These are phyloP conservation scores for Colletotrichum cuscutae DNA, from an alignment of 2,329 filamentous ascomycete species.

Conservation along the genomic window DNA sequence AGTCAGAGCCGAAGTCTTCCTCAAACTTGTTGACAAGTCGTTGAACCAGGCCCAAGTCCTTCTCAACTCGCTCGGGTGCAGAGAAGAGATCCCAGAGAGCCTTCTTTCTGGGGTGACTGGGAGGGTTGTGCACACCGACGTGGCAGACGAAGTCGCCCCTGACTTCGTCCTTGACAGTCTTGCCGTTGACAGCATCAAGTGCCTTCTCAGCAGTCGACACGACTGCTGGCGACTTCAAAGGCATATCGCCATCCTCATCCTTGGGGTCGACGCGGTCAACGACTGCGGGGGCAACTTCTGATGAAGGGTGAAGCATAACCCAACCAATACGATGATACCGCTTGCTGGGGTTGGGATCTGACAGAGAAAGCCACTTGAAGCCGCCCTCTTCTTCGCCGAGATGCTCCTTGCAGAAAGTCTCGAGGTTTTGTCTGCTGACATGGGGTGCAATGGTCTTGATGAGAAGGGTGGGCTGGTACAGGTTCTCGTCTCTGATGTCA, in stretches of 20 bases:
- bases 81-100: constrained; percentile 97
- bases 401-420: constrained; percentile 94
- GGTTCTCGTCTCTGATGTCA: constrained; percentile 88
- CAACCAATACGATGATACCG: constrained; percentile 98
- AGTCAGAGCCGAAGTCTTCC: constrained; percentile 79
- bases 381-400: constrained; percentile 90
- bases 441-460: constrained; percentile 99
- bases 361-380: constrained; percentile 95
- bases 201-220: constrained; percentile 82
- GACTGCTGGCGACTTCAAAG: constrained; percentile 62
- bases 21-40: constrained; percentile 88
- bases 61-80: constrained; percentile 90
- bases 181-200: constrained; percentile 93
- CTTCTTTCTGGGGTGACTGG: constrained; percentile 88
- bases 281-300: constrained; percentile 65
- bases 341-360: constrained; percentile 96
- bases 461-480: constrained; percentile 89
- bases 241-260: constrained; percentile 72
- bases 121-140: constrained; percentile 94
- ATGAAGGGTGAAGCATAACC: constrained; percentile 91
- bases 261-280: constrained; percentile 79
- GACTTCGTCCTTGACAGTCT: constrained; percentile 94
- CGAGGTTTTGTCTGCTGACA: constrained; percentile 91
- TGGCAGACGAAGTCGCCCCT: constrained; percentile 98
- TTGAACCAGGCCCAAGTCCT: constrained; percentile 85